Percentiles rank a stretch among this genome's conserved stretches.
These are phyloP conservation scores for Ceratocystis cubensis DNA, from an alignment of 2,329 filamentous ascomycete genomes.

Conservation along the genomic window DNA sequence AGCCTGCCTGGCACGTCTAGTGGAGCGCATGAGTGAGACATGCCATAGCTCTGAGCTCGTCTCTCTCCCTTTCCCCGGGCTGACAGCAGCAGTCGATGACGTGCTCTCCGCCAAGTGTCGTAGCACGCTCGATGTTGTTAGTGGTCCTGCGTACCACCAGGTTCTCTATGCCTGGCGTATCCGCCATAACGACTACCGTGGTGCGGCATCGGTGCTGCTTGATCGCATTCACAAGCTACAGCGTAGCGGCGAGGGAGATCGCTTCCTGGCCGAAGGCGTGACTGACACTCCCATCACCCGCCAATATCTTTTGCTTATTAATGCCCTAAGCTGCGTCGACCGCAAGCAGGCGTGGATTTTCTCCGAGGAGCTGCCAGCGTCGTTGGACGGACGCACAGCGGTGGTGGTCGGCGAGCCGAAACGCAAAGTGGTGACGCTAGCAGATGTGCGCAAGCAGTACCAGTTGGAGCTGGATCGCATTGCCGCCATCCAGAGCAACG, in stretches of 20 bases:
- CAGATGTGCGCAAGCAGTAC: conserved; percentile 78
- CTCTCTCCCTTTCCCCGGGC: conserved; percentile 62
- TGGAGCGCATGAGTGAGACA: conserved; percentile 57
- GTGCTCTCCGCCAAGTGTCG: conserved; percentile 62
- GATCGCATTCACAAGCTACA: conserved; percentile 52
- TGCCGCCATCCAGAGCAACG: conserved; percentile 74
- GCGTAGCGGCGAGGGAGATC: conserved; percentile 32
- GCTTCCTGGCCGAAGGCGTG: conserved; percentile 46
- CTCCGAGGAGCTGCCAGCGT: conserved; percentile 31
- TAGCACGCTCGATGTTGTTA: conserved; percentile 51
- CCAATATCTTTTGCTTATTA: conserved; percentile 83
- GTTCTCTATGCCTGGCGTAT: conserved; percentile 88
- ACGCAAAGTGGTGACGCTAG: conserved; percentile 70
- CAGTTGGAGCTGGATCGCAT: conserved; percentile 81
- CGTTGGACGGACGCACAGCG: conserved; percentile 14
- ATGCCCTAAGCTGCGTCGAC: conserved; percentile 76
- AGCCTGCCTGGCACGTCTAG: conserved; percentile 57
- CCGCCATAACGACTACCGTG: conserved; percentile 72
- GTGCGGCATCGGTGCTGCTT: conserved; percentile 51
- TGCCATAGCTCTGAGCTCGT: conserved; percentile 56
- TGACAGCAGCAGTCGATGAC: conserved; percentile 67
- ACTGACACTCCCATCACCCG: conserved; percentile 54
- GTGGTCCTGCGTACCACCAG: conserved; percentile 70
- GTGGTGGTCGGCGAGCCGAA: conserved; percentile 31
- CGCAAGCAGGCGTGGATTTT: conserved; percentile 70